Base-by-base conservation (phyloP, 2,329 filamentous ascomycete genomes). In the Fusarium sp. region DNA sequence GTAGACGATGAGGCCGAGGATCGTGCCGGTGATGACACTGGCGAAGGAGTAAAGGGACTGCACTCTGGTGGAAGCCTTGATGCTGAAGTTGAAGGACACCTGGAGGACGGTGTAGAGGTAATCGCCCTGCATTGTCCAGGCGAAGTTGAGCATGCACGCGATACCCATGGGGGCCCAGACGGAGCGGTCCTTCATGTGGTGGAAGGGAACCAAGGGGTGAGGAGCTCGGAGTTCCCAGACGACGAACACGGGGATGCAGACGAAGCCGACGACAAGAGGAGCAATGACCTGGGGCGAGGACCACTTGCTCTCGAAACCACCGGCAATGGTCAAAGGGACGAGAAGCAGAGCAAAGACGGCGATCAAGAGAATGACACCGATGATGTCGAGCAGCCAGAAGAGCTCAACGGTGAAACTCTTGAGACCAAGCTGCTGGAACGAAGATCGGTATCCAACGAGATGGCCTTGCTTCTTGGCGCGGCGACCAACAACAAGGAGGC, bases 161-260 rank as follows among this genome's bases (percentile, higher is more conserved):
- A 91, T 88, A 5, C 85, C 87, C 30, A 91, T 76, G 6, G 89
- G 83, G 7, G 82, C 87, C 87, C 88, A 90, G 26, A 90, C 83
- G n/a, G 82, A 83, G 22, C 89, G 87, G 72, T 91, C 87, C 75
- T 85, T 87, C 71, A 91, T 81, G 3, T 89, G 79, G 56, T 79
- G 56, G 77, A 90, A 90, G 6, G 89, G 89, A 2, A 90, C 77
- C 67, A 90, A 83, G 76, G 89, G 78, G 58, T 83, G 80, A 80
- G 82, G 68, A 70, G 83, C 76, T 75, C 81, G 62, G 71, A 83
- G 66, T 59, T 86, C 82, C 77, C 83, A 83, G 33, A 84, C 48
- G 15, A 85, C 76, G 44, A 88, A 87, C 26, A 80, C 78, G 5
- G 86, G 86, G 47, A 86, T 80, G 67, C 80, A 83, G 44, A 81